Evolutionary conservation across 805 yeast genomes (phyloP).

Genomic region (Yamadazyma sp.): DNA sequence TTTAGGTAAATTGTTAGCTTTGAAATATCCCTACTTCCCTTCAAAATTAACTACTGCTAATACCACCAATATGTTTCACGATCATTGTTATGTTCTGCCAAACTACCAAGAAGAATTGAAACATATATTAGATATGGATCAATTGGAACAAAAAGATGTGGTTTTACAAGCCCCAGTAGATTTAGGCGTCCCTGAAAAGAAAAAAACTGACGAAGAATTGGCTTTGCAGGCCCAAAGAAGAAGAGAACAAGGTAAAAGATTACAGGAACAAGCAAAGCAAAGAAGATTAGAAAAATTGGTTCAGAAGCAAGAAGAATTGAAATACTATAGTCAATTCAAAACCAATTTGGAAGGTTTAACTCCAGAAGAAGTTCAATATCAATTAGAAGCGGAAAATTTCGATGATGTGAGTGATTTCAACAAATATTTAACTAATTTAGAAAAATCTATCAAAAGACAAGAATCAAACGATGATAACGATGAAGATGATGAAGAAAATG

Average conservation of each 20-base stretch:
- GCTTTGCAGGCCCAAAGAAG: slow-evolving; percentile 73
- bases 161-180: slow-evolving; percentile 76
- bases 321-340: slow-evolving; percentile 61
- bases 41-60: slow-evolving; percentile 62
- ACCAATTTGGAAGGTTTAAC: slow-evolving; percentile 45
- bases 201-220: slow-evolving; percentile 82
- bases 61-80: slow-evolving; percentile 63
- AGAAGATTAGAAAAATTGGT: slow-evolving; percentile 74
- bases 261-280: slow-evolving; percentile 91
- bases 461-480: slow-evolving; percentile 61
- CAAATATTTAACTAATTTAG: slow-evolving; percentile 61
- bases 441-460: slow-evolving; percentile 66
- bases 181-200: slow-evolving; percentile 59
- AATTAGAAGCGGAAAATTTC: slow-evolving; percentile 71
- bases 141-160: slow-evolving; percentile 65
- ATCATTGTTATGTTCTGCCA: slow-evolving; percentile 73
- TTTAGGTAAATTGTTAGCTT: slow-evolving; percentile 56
- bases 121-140: slow-evolving; percentile 55
- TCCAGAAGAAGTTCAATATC: slow-evolving; percentile 51
- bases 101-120: slow-evolving; percentile 66
- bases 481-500: slow-evolving; percentile 51
- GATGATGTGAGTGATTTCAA: slow-evolving; percentile 70
- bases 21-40: slow-evolving; percentile 94
- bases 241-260: slow-evolving; percentile 77
- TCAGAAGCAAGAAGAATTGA: slow-evolving; percentile 77